Conservation (phyloP, 1,139 yeast genomes). For the Debaryomycetaceae sp. region DNA sequence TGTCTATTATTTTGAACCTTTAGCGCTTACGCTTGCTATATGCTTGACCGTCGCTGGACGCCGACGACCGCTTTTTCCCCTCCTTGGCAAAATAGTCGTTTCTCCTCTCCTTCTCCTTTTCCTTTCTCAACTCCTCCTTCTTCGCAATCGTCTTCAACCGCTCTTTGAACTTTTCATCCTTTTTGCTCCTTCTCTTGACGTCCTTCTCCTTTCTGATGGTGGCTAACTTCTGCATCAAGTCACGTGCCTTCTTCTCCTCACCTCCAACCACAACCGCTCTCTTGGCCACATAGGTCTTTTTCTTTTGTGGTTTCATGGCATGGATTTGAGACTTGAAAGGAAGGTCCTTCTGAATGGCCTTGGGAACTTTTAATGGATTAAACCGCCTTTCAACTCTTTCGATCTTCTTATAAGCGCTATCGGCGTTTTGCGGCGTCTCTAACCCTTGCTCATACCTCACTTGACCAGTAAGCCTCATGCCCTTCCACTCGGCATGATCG, state of each 20-base stretch:
- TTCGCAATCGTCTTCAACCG: slow-evolving; percentile 72
- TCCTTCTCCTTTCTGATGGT: slow-evolving; percentile 86
- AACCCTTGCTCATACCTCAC: slow-evolving; percentile 75
- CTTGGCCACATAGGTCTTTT: slow-evolving; percentile 78
- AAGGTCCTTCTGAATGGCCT: slow-evolving; percentile 63
- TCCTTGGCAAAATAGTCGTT: slow-evolving; percentile 77
- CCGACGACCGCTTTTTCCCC: slow-evolving; percentile 60
- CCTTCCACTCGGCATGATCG: slow-evolving; percentile 86
- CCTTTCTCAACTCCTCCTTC: slow-evolving; percentile 63
- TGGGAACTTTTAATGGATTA: slow-evolving; percentile 84
- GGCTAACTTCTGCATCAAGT: slow-evolving; percentile 80
- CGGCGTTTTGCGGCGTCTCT: slow-evolving; percentile 64
- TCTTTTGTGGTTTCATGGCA: slow-evolving; percentile 83
- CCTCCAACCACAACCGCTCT: slow-evolving; percentile 92
- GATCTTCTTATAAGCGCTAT: slow-evolving; percentile 68
- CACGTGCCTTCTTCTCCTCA: slow-evolving; percentile 91
- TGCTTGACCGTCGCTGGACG: slow-evolving; percentile 36
- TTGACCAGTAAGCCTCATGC: slow-evolving; percentile 93
- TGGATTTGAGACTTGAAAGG: slow-evolving; percentile 92
- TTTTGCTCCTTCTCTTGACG: slow-evolving; percentile 68
- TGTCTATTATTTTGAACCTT: slow-evolving; percentile 6
- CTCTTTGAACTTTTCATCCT: slow-evolving; percentile 71
- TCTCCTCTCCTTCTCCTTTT: slow-evolving; percentile 79
- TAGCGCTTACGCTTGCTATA: slow-evolving; percentile 31
- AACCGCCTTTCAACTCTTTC: slow-evolving; percentile 86